Evolutionary conservation across 768 basidiomycete species (phyloP), one percentile per base, ranked within the genome.

Genomic region (Agaricus sinodeliciosus): DNA sequence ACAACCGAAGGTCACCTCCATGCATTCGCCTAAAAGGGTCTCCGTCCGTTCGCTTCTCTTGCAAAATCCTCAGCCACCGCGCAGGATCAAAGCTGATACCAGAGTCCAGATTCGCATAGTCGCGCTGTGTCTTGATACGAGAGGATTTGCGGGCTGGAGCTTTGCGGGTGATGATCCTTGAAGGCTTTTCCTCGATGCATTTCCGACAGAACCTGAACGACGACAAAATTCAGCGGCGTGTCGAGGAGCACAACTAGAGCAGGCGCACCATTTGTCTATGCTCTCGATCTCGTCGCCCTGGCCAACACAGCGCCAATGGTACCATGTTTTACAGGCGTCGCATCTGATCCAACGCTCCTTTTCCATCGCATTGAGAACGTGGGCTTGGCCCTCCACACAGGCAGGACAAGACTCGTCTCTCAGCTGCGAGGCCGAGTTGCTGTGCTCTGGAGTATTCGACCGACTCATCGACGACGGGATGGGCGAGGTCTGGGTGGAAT

Each of bases 341-440:
- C 91, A 94, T 57, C 82, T 71, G 51, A 93, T 82, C 91, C 90
- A 94, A 60, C 72, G 81, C 57, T 89, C 87, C 64, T 85, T 84
- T 56, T 80, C 77, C 48, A 69, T 72, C 12, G 53, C 50, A 41
- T 48, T 57, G 27, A 53, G 56, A 19, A 25, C 34, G 43, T 35
- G 26, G 54, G 41, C 31, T 54, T 52, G 41, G 15, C 48, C 49
- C n/a, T 42, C 46, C 19, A 54, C 28, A 48, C 58, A 59, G 4
- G 44, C 45, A 15, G 58, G 58, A 44, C 58, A 59, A 9, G 43
- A 49, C 42, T 59, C 58, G 27, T 57, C 49, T 27, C 35, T 28
- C n/a, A 28, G 16, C 11, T 54, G 51, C 19, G 39, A 25, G 11
- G 48, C n/a, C 8, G 54, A 49, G 3, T 39, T 43, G 13, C 43